Base-by-base conservation (phyloP, 2,329 filamentous ascomycete genomes). In the Chalaropsis thielavioides region DNA sequence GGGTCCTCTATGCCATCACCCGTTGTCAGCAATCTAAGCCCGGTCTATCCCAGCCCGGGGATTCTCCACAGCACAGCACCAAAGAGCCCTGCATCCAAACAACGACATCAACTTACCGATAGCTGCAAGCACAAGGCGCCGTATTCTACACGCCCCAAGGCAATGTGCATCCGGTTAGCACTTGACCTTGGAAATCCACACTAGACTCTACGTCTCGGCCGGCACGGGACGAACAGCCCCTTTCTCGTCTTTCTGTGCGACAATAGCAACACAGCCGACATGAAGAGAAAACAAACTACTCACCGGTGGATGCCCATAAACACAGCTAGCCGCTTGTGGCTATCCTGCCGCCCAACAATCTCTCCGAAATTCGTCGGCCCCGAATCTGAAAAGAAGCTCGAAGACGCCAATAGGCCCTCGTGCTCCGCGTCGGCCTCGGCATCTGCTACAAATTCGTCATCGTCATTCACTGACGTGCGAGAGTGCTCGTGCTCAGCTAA, bases 1-100 rank as follows among this genome's bases (percentile, higher is more conserved):
- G 72, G 71, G 43, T 75, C 74, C 67, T 75, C 73, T 73, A 59
- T 41, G n/a, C 24, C 56, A 31, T 27, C 35, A 59, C 24, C 17
- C 5, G 35, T 51, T 62, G 19, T 63, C 44, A 59, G 35, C 19
- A 58, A 8, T 35, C 24, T 38, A 64, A 19, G 15, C 24, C 24
- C 41, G 2, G 41, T n/a, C 31, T 1, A 38, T 15, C 24, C 31
- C 27, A 27, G 13, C 38, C 24, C 31, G 10, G 31, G 24, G 54
- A 38, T 10, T 8, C 4, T 38, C 10, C 24, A 49, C 46, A 51
- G 11, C 46, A 51, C 22, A 38, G 17, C 15, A 38, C 13, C 7
- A 58, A 35, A 51, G 22, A 24, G 10, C 35, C 35, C 35, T 38
- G 35, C 35, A 38, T 4, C 5, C 35, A 38, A 38, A 38, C 35